Evolutionary conservation across 441 rosid genomes (phyloP), one percentile per base, ranked within the genome.

Genomic region (Hypseocharis bilobata): DNA sequence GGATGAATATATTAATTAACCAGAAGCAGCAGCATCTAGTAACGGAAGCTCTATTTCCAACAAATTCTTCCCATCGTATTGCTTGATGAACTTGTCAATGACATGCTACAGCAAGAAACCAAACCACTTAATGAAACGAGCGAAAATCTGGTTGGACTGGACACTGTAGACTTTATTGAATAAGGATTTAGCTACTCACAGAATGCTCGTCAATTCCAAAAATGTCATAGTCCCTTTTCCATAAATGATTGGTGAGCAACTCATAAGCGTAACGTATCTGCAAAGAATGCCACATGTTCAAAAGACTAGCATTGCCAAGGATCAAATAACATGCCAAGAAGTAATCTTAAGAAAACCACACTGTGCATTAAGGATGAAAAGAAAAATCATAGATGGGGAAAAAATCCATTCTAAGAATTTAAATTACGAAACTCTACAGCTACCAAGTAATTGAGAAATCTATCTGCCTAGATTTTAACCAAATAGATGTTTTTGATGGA

Each of bases 221-320:
- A 6, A 83, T 17, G 67, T 88, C 98, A 77, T 87, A 92, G 71
- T 90, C 87, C 68, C 95, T 83, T 85, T 87, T 92, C 96, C 92
- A 87, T 27, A 81, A 59, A 51, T 80, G 82, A 84, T 90, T 83
- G 8, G 75, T 81, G 75, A 92, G 78, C 65, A 92, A 67, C 80
- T 92, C 98, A 67, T 84, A 90, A 20, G 95, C 92, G 80, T 90
- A 90, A 58, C 65, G 92, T 40, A 83, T 78, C 98, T 92, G 88
- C 77, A 77, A 77, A 61, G 30, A 25, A 32, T 40, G 14, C 65
- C 65, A 58, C 62, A 51, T 34, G 22, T 27, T 32, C 40, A 36
- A 74, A 45, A 38, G 16, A 71, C 62, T 47, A 49, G 27, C 44
- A 61, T 44, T 22, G 40, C 25, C 42, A 42, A 68, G 17, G 0